These are phyloP conservation scores for Claviceps africana DNA, from an alignment of 2,329 filamentous ascomycete genomes.

Conservation along the genomic window DNA sequence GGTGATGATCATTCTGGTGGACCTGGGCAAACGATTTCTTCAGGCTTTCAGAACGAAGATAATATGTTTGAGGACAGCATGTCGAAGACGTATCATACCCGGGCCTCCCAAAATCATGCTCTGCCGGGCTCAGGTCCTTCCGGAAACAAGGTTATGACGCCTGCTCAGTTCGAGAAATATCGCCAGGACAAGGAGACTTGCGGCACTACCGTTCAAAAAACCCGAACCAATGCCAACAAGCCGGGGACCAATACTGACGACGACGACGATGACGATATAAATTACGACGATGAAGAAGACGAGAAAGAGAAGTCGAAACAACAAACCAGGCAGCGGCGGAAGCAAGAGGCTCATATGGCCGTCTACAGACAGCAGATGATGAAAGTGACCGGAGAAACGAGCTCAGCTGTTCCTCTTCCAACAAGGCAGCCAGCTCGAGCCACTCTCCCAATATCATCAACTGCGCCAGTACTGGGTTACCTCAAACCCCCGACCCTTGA, in stretches of 20 bases:
- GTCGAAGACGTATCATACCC: slow-evolving; percentile 22
- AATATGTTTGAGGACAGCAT: slow-evolving; percentile 40
- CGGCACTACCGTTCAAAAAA: slow-evolving; percentile 27
- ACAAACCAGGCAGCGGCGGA: slow-evolving; percentile 61
- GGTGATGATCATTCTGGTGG: slow-evolving; percentile 24
- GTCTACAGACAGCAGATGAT: slow-evolving; percentile 93
- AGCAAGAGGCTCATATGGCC: slow-evolving; percentile 80
- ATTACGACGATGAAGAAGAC: slow-evolving; percentile 64
- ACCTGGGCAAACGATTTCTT: slow-evolving; percentile 14
- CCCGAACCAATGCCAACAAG: slow-evolving; percentile 8
- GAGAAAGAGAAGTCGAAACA: slow-evolving; percentile 62
- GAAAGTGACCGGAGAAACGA: slow-evolving; percentile 73
- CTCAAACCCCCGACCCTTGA: slow-evolving; percentile 23
- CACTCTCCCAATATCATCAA: slow-evolving; percentile 41
- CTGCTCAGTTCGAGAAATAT: slow-evolving; percentile 73
- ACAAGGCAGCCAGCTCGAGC: slow-evolving; percentile 31
- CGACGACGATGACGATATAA: slow-evolving; percentile 48
- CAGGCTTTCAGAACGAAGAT: slow-evolving; percentile 31
- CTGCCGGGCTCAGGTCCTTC: slow-evolving; percentile 25
- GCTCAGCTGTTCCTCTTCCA: slow-evolving; percentile 11
- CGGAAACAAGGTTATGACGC: slow-evolving; percentile 74
- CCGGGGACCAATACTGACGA: slow-evolving; percentile 43
- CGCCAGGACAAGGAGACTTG: slow-evolving; percentile 58
- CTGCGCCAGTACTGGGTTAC: slow-evolving; percentile 44
- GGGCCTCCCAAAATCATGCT: slow-evolving; percentile 18